Base-by-base conservation (phyloP, 352 stramenopile genomes). In the Globisporangium mamillatum region DNA sequence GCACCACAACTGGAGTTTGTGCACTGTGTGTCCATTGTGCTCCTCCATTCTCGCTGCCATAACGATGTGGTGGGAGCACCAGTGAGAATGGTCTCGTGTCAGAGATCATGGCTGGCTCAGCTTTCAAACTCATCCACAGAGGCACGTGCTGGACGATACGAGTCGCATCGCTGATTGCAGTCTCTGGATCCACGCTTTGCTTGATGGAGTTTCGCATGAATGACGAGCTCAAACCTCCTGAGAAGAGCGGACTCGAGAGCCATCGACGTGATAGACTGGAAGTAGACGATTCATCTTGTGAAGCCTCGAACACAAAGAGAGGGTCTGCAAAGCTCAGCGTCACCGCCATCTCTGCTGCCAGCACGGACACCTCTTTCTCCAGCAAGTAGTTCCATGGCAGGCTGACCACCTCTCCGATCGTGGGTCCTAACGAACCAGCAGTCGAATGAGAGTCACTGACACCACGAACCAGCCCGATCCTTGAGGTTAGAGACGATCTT, bases 361-460 rank as follows among this genome's bases (percentile, higher is more conserved):
- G 66, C 14, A 83, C 69, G 10, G 75, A 86, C 9, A 94, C 16
- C 16, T 89, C 79, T 64, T 92, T 93, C 61, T 94, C 78, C 0
- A 94, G 66, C 55, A 81, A 67, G 29, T 78, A 80, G 44, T 75
- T 75, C 85, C 85, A 93, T 0, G 80, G 83, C 0, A 92, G 60
- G 1, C 59, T 57, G 34, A 83, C 70, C 1, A 76, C 73, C 38
- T 79, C 70, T 1, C 70, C 71, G 6, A 79, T 69, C n/a, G 62
- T 54, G 18, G 46, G 16, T n/a, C 24, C 24, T 24, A 48, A 46
- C 7, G 18, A 38, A 16, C 18, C 41, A 4, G 9, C 46, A 10
- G 22, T 6, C 14, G 41, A 50, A 50, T n/a, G 4, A 16, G 44
- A 58, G n/a, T 27, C 41, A 3, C 57, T n/a, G 7, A 25, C 6